phyloP scores from a whole-genome alignment of 495 filamentous ascomycete genomes.

The Aspergillus diversus region DNA sequence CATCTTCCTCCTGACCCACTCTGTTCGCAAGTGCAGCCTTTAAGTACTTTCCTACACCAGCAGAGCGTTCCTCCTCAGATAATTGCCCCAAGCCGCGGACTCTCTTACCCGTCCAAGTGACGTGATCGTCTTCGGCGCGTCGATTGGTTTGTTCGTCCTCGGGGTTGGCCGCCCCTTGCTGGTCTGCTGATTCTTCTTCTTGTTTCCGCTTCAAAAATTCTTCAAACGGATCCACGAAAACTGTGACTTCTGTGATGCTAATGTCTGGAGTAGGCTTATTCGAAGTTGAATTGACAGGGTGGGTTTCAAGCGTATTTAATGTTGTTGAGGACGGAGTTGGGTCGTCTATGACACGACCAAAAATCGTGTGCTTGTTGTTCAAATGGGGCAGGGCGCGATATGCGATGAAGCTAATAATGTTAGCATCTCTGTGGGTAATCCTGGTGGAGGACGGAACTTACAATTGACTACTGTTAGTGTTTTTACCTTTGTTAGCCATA shows the following conservation, averaged over 20 bases:
- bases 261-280: slow-evolving; percentile 77
- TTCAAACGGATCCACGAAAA: slow-evolving; percentile 95
- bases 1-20: slow-evolving; percentile 50
- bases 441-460: slow-evolving; percentile 29
- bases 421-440: slow-evolving; percentile 4
- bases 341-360: slow-evolving; percentile 81
- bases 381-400: slow-evolving; percentile 84
- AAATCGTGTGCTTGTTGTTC: slow-evolving; percentile 95
- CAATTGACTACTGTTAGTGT: slow-evolving; percentile 95
- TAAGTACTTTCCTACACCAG: slow-evolving; percentile 80
- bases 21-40: slow-evolving; percentile 57
- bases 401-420: slow-evolving; percentile 68
- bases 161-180: slow-evolving; percentile 37
- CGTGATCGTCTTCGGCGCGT: slow-evolving; percentile 81
- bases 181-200: slow-evolving; percentile 51
- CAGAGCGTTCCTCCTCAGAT: slow-evolving; percentile 44
- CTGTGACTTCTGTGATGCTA: slow-evolving; percentile 76
- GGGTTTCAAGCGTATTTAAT: slow-evolving; percentile 71
- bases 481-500: slow-evolving; percentile 99
- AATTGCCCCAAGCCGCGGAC: slow-evolving; percentile 61
- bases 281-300: slow-evolving; percentile 65
- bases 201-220: slow-evolving; percentile 70
- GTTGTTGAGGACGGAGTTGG: slow-evolving; percentile 60
- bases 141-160: slow-evolving; percentile 48
- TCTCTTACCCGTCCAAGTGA: slow-evolving; percentile 91